Evolutionary conservation across 768 basidiomycete species (phyloP).

Genomic region (Naganishia randhawae): DNA sequence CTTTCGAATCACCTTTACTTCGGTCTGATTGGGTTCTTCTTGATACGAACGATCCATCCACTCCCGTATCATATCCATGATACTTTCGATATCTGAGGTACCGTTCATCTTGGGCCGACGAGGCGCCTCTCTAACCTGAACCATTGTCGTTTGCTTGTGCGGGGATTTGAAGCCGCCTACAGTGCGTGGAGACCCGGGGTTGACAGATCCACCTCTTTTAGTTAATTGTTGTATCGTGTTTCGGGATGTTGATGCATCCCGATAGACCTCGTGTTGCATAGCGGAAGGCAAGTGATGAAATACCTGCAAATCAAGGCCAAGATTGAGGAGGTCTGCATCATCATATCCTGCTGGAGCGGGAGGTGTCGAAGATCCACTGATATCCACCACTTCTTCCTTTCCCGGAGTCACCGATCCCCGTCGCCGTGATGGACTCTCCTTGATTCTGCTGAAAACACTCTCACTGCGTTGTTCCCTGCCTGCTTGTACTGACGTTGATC

Average conservation of each 20-base stretch:
- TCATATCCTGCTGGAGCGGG: neutral
- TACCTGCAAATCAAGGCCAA: constrained; percentile 71
- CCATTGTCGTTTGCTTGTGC: constrained; percentile 16
- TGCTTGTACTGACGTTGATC: constrained; percentile 3
- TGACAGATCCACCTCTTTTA: constrained; percentile 59
- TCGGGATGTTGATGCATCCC: constrained; percentile 1
- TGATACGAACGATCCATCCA: constrained; percentile 70
- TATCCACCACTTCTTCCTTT: constrained; percentile 2
- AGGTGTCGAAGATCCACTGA: constrained; percentile 16
- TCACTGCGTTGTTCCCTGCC: constrained; percentile 11
- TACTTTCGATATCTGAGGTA: constrained; percentile 60
- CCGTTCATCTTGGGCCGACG: constrained; percentile 18
- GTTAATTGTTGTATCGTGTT: constrained; percentile 2
- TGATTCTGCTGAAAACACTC: constrained; percentile 17
- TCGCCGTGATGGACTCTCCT: constrained; percentile 30
- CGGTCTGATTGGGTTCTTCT: constrained; percentile 66
- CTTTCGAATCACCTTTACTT: constrained; percentile 69
- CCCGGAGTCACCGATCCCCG: constrained; percentile 21
- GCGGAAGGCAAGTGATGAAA: constrained; percentile 64
- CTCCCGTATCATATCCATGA: constrained; percentile 65
- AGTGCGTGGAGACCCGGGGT: constrained; percentile 49
- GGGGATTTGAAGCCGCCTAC: constrained; percentile 51
- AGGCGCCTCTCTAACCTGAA: constrained; percentile 19
- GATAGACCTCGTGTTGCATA: constrained; percentile 56
- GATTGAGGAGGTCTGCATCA: constrained; percentile 52